These are phyloP conservation scores for Colletotrichum caudatum DNA, from an alignment of 2,329 filamentous ascomycete genomes.

Conservation along the genomic window DNA sequence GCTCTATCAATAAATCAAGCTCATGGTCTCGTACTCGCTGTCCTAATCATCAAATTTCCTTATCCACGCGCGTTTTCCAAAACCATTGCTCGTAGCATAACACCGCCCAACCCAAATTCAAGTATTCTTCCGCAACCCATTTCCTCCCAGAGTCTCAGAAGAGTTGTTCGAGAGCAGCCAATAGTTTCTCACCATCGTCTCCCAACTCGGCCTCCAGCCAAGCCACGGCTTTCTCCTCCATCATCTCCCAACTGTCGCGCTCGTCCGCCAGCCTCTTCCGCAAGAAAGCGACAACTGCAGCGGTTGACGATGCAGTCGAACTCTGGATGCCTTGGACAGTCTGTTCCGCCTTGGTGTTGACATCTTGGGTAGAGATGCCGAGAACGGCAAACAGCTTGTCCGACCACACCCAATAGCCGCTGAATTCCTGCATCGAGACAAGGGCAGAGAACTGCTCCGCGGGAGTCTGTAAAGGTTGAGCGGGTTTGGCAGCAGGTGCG, in stretches of 20 bases:
- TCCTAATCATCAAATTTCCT: neutral
- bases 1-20: too few relatives aligned
- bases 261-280: slow-evolving; percentile 57
- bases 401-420: slow-evolving; percentile 63
- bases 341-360: neutral
- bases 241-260: slow-evolving; percentile 72
- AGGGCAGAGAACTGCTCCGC: slow-evolving; percentile 55
- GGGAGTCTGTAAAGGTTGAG: neutral
- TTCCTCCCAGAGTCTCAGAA: neutral
- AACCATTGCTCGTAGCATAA: too few relatives aligned
- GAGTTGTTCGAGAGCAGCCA: neutral
- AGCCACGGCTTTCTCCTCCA: slow-evolving; percentile 68
- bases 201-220: slow-evolving; percentile 56
- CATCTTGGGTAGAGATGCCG: slow-evolving; percentile 40
- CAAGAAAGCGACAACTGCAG: slow-evolving; percentile 62
- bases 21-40: too few relatives aligned
- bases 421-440: slow-evolving; percentile 67
- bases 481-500: neutral
- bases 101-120: neutral
- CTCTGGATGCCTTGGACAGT: neutral
- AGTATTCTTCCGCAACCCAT: neutral
- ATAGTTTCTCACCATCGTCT: neutral
- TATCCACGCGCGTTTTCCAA: neutral
- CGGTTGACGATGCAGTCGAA: slow-evolving; percentile 47
- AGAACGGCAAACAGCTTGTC: slow-evolving; percentile 47